Evolutionary conservation across 139 green algal genomes (phyloP), one percentile per base, ranked within the genome.

Genomic region (Volvox reticuliferus): DNA sequence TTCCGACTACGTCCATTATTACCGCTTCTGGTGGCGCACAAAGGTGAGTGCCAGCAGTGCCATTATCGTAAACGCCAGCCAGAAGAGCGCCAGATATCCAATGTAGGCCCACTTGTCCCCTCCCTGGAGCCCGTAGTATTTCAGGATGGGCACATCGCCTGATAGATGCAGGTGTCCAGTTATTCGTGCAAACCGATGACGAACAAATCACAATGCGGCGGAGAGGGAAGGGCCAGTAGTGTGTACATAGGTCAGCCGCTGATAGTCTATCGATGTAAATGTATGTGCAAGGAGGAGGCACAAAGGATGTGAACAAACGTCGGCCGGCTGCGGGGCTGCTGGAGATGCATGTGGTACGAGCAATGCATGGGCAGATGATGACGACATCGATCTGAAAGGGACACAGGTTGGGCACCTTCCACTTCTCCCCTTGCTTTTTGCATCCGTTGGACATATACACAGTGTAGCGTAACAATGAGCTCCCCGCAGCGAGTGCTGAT

Each of bases 71-170:
- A 93, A 91, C 78, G 71, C 78, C 32, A 85, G 24, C 83, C 87
- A 90, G 78, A 93, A 93, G 5, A 91, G 24, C 14, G 77, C 5
- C 84, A 91, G 63, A 83, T 93, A 93, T 44, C 90, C 90, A 12
- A 93, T n/a, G 77, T 93, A 93, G 0, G 50, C 44, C 77, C 83
- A 93, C 84, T 79, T 90, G 62, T 91, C 87, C 0, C 12, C 76
- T 14, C 78, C 77, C 3, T 24, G 19, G 22, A 93, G 77, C 6
- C 67, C 65, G 37, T 88, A 93, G 89, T 92, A 92, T 14, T 90
- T 1, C 9, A 92, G 83, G 19, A 90, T 33, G 35, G 62, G 78
- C 0, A 28, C 0, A 14, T 44, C 89, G 35, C 62, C 80, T 50
- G 79, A n/a, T 9, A 73, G 12, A 73, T 12, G 6, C 12, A 73